phyloP scores from a whole-genome alignment of 73 alveolate species.

The Paramecium octaurelia region DNA sequence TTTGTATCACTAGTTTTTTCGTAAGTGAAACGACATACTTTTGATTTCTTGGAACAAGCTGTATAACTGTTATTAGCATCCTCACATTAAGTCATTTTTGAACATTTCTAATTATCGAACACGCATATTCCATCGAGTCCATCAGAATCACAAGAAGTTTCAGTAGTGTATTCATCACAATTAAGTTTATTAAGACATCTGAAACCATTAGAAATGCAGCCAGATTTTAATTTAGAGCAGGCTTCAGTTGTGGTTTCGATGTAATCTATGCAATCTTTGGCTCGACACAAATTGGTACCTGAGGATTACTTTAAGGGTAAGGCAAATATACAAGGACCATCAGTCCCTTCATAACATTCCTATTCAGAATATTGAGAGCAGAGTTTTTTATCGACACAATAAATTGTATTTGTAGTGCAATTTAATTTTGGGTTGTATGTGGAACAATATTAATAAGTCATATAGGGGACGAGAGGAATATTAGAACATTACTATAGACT shows the following conservation, averaged over 20 bases:
- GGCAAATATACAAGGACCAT: neutral
- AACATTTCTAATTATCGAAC: neutral
- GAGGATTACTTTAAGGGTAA: neutral
- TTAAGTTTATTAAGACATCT: neutral
- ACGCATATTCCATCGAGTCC: neutral
- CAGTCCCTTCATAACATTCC: neutral
- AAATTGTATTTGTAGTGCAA: neutral
- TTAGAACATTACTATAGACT: neutral
- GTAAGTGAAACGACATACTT: neutral
- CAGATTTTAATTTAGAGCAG: neutral
- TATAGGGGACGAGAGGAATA: neutral
- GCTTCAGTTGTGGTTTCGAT: neutral
- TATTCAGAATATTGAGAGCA: neutral
- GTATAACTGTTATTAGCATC: neutral
- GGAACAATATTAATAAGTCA: neutral
- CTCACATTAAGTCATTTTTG: neutral
- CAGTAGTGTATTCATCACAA: neutral
- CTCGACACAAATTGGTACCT: neutral
- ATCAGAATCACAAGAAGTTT: neutral
- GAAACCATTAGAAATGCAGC: neutral
- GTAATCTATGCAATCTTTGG: neutral
- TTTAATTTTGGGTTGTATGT: neutral
- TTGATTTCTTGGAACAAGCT: neutral
- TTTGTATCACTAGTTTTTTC: neutral
- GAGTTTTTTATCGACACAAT: neutral